Conservation (phyloP, 306 rosid species). For the Mucuna pruriens region DNA sequence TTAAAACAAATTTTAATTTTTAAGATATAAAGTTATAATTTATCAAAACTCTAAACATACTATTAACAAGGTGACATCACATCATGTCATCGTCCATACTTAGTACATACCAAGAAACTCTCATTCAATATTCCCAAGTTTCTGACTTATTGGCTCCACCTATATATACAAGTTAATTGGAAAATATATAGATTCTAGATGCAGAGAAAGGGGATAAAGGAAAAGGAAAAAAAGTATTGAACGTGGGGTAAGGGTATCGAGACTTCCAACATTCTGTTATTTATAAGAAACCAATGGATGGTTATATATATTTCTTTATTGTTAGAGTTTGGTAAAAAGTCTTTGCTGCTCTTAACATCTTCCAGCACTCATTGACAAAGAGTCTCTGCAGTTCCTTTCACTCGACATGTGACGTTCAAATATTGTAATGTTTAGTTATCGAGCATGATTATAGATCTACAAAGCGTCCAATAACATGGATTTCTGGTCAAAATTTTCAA, state of each 20-base stretch:
- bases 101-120: not conserved
- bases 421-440: constrained; percentile 3
- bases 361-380: constrained; percentile 35
- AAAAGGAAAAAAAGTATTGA: not conserved
- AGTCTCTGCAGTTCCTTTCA: constrained; percentile 31
- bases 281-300: constrained; percentile 3
- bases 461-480: constrained; percentile 13
- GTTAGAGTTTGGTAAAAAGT: constrained; percentile 41
- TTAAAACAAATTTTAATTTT: no score
- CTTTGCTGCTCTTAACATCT: constrained; percentile 24
- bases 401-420: constrained; percentile 19
- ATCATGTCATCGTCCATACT: not conserved
- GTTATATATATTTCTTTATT: constrained; percentile 4
- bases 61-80: not conserved
- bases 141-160: not conserved
- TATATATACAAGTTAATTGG: not conserved
- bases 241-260: not conserved
- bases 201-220: not conserved
- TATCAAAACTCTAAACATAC: no score
- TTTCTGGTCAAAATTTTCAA: constrained; percentile 34
- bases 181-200: constrained; percentile 13
- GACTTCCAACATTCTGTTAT: constrained; percentile 16
- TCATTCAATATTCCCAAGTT: not conserved
- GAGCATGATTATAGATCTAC: constrained; percentile 12
- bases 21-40: no score